Base-by-base conservation (phyloP, 805 yeast species). In the Hanseniaspora singularis region DNA sequence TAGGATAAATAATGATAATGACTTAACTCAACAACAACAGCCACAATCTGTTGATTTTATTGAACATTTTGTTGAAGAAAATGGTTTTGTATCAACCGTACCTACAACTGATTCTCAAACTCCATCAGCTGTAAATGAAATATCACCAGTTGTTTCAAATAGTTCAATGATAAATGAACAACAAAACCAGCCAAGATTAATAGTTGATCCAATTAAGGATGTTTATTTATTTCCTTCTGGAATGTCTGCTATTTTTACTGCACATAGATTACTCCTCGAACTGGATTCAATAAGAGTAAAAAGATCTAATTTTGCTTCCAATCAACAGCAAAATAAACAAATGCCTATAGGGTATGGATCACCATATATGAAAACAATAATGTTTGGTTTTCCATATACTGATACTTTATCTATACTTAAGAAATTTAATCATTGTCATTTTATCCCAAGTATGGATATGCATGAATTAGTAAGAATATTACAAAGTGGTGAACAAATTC, bases 381-480 rank as follows among this genome's bases (percentile, higher is more conserved):
- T 95, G 64, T 89, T 84, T 63, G 99, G 99, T 1, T 87, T 88
- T 65, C 96, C 97, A 6, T 92, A 89, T 62, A 92, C 85, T 24
- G 97, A 92, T 61, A 88, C 97, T 0, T 69, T 86, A 48, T 85
- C 84, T 54, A 78, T 92, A 50, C 69, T 92, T 55, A 72, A 73
- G 57, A 89, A 88, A 61, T 92, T 87, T 71, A 96, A 97, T 14
- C 96, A 96, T 31, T 83, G 81, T 33, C 78, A 78, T 54, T 89
- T 87, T 61, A 77, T 79, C 53, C 67, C 75, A 53, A 96, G 95
- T 18, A 57, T 63, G 62, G 70, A 67, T 10, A 63, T 86, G 45
- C 76, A 71, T 46, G 78, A 78, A 43, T 63, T 92, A 33, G 92
- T 85, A 57, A 54, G 55, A 5, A 65, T 72, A 40, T 70, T 92